These are phyloP conservation scores for Penicillium desertorum DNA, from an alignment of 495 filamentous ascomycete genomes.

Conservation along the genomic window DNA sequence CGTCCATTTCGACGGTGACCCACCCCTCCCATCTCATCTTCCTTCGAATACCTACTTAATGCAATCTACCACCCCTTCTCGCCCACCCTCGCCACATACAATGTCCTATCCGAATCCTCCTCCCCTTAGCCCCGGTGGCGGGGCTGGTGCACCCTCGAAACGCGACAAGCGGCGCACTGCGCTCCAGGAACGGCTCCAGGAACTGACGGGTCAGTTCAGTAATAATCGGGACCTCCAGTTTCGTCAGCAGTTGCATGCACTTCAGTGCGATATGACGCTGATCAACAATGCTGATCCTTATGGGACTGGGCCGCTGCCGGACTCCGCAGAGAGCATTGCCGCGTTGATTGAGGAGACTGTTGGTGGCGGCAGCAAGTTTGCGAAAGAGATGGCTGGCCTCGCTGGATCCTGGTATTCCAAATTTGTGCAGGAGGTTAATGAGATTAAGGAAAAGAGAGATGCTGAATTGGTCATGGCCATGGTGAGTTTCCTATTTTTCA, in stretches of 20 bases:
- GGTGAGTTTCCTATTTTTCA: slow-evolving; percentile 52
- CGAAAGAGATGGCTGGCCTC: slow-evolving; percentile 59
- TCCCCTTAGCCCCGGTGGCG: slow-evolving; percentile 38
- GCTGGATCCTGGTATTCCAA: slow-evolving; percentile 77
- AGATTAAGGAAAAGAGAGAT: slow-evolving; percentile 80
- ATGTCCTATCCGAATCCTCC: slow-evolving; percentile 9
- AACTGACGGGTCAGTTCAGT: slow-evolving; percentile 71
- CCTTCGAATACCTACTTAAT: slow-evolving; percentile 14
- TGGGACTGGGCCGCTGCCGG: slow-evolving; percentile 66
- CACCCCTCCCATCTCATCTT: slow-evolving; percentile 12
- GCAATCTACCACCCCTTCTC: slow-evolving; percentile 40
- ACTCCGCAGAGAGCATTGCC: slow-evolving; percentile 64
- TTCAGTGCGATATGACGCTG: slow-evolving; percentile 86
- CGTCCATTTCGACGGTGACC: slow-evolving; percentile 16
- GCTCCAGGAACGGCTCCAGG: slow-evolving; percentile 70
- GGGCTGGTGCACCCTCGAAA: slow-evolving; percentile 61
- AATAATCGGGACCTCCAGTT: slow-evolving; percentile 82
- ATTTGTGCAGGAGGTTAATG: slow-evolving; percentile 82
- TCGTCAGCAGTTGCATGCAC: slow-evolving; percentile 80
- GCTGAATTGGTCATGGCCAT: slow-evolving; percentile 69
- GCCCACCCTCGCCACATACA: slow-evolving; percentile 36
- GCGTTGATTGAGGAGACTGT: slow-evolving; percentile 60
- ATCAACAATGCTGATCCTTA: slow-evolving; percentile 83
- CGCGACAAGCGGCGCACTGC: slow-evolving; percentile 83
- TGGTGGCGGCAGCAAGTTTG: slow-evolving; percentile 49